Base-by-base conservation (phyloP, 2,329 filamentous ascomycete genomes). In the Colletotrichum sp. region DNA sequence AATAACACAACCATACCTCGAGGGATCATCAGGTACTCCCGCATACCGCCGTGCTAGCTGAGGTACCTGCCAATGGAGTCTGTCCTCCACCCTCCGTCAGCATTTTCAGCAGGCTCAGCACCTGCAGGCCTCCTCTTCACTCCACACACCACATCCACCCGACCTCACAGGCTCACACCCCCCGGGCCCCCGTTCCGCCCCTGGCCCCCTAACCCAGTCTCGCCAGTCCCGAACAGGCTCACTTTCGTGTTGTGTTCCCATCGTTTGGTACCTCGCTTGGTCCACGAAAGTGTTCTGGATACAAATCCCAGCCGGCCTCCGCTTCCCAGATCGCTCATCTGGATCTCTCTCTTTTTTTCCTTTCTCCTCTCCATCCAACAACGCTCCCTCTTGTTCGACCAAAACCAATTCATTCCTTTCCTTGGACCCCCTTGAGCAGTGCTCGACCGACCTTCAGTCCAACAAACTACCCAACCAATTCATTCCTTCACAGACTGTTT, bases 371-470 rank as follows among this genome's bases (percentile, higher is more conserved):
- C 62, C n/a, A 65, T 69, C 71, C 72, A 66, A 69, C 68, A 64
- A 75, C 71, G 38, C 66, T 74, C 73, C 34, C 58, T 75, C 62
- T 70, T 74, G 73, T 75, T 75, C 38, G 70, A 73, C 61, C 66
- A 66, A 70, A 69, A 27, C n/a, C 43, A 66, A 66, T 75, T 73
- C 73, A 73, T 69, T 75, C 73, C 59, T 73, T 75, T 55, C 61
- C 36, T 38, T 58, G 71, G 57, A 64, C 59, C 31, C 57, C 47
- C 73, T 61, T 67, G 73, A 75, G 73, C 73, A 74, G 73, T 64
- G 73, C 73, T 75, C 73, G 63, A 73, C 47, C 70, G 61, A 70
- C 59, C 70, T 68, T 18, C 69, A 66, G 65, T 63, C 43, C 55
- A 59, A 61, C 29, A 51, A n/a, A 51, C 43, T 51, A 57, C n/a